These are phyloP conservation scores for Malus asiatica DNA, from an alignment of 306 rosid genomes.

Conservation along the genomic window DNA sequence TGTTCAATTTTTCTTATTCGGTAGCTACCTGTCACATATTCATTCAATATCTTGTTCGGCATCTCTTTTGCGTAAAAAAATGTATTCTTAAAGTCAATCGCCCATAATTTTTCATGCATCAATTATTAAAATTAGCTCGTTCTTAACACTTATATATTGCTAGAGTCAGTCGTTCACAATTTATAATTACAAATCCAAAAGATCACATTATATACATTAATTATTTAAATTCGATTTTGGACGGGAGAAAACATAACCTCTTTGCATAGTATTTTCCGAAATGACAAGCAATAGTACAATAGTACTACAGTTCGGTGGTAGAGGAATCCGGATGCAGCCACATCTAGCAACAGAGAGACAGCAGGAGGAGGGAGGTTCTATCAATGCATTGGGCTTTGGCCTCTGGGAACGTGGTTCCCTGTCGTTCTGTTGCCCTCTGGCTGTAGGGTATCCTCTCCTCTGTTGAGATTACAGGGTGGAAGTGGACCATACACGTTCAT, in stretches of 20 bases:
- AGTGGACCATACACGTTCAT: not conserved
- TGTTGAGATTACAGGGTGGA: not conserved
- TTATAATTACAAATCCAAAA: no score
- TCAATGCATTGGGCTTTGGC: not conserved
- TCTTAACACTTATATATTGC: no score
- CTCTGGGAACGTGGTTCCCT: not conserved
- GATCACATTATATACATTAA: not conserved
- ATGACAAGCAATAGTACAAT: not conserved
- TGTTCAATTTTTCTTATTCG: no score
- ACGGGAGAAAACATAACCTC: not conserved
- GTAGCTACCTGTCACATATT: no score
- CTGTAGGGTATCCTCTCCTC: not conserved
- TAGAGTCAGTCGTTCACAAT: accelerated
- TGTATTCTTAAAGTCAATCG: no score
- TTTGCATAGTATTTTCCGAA: not conserved
- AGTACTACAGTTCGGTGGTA: not conserved
- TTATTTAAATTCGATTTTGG: not conserved
- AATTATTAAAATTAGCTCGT: not conserved
- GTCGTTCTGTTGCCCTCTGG: not conserved
- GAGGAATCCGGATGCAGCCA: not conserved
- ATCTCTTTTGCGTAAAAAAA: not conserved
- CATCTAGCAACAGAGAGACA: not conserved
- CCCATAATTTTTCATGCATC: not conserved
- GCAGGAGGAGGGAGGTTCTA: not conserved
- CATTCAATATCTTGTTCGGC: not conserved